These are phyloP conservation scores for Phialophora tarda DNA, from an alignment of 2,329 filamentous ascomycete genomes.

Conservation along the genomic window DNA sequence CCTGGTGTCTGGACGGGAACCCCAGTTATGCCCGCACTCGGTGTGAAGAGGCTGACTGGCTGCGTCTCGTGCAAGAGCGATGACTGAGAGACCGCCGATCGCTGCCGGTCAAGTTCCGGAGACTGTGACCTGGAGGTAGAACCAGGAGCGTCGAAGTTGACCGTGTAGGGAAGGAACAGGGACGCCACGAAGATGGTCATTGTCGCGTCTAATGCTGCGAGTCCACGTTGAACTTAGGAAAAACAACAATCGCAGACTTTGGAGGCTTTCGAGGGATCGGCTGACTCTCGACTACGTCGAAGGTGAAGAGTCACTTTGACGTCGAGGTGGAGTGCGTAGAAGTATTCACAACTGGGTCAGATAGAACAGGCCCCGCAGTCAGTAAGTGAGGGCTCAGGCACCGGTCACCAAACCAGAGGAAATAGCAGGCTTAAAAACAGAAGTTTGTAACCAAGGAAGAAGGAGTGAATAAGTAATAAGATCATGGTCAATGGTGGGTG, in stretches of 20 bases:
- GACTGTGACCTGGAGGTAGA: slow-evolving; percentile 18
- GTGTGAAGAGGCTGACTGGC: slow-evolving; percentile 33
- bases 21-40: slow-evolving; percentile 12
- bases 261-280: not conserved
- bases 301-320: not conserved
- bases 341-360: not conserved
- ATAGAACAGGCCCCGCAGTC: not conserved
- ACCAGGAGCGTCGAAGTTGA: slow-evolving; percentile 73
- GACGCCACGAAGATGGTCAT: slow-evolving; percentile 68
- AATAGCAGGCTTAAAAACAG: not conserved
- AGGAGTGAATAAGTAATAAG: slow-evolving; percentile 9
- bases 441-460: not conserved
- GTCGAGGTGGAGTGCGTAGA: not conserved
- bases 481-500: slow-evolving; percentile 2
- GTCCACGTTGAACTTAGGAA: not conserved
- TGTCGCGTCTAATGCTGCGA: slow-evolving; percentile 9
- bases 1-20: slow-evolving; percentile 21
- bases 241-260: not conserved
- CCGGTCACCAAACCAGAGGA: not conserved
- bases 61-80: slow-evolving; percentile 6
- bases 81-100: slow-evolving; percentile 14
- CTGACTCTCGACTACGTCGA: not conserved
- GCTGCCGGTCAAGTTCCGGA: slow-evolving; percentile 15
- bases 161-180: slow-evolving; percentile 85
- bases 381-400: not conserved